Evolutionary conservation across 2,329 filamentous ascomycete genomes (phyloP).

Genomic region (Fusarium euwallaceae): DNA sequence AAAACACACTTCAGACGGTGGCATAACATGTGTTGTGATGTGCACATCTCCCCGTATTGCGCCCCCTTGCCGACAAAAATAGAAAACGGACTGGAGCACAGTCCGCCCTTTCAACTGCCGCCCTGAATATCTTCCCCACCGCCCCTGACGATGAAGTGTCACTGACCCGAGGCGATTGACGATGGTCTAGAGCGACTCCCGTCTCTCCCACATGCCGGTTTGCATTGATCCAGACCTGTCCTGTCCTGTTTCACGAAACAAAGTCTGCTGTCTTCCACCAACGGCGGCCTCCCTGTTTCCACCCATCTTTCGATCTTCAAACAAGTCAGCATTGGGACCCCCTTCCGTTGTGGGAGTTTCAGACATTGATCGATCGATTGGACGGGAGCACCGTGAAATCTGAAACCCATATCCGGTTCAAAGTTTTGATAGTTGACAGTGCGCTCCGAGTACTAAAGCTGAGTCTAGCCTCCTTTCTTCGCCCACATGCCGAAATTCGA

Average conservation of each 20-base stretch:
- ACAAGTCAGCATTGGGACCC: conserved; percentile 28
- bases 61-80: conserved; percentile 36
- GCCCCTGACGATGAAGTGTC: conserved; percentile 42
- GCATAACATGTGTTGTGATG: neutral
- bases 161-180: conserved; percentile 16
- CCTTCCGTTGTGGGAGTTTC: conserved; percentile 25
- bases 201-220: conserved; percentile 17
- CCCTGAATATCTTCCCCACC: conserved; percentile 43
- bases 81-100: conserved; percentile 22
- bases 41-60: conserved; percentile 16
- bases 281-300: neutral
- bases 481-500: neutral
- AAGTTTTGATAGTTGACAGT: neutral
- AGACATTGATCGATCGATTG: conserved; percentile 23
- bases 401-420: conserved; percentile 23
- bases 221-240: conserved; percentile 26
- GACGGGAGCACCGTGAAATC: neutral
- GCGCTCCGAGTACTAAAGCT: neutral
- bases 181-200: conserved; percentile 20
- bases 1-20: conserved; percentile 17
- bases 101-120: conserved; percentile 26
- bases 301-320: conserved; percentile 14
- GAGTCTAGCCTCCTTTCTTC: neutral
- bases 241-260: conserved; percentile 33
- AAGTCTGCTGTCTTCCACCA: conserved; percentile 6